phyloP scores from a whole-genome alignment of 1,284 basidiomycete species.

The Trametes sp. region DNA sequence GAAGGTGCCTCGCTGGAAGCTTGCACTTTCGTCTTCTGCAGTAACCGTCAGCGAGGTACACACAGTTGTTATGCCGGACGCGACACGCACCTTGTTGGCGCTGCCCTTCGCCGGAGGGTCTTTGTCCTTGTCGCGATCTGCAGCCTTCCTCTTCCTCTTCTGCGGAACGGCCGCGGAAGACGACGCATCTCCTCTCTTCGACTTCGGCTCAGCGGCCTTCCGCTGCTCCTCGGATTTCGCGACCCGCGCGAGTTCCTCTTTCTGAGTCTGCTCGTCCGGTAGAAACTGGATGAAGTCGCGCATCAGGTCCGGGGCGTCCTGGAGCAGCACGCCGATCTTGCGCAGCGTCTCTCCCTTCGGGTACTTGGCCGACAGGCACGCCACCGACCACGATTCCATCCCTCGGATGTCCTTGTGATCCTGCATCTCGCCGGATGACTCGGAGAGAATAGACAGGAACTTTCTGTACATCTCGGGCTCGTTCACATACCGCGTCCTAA shows the following conservation, averaged over 20 bases:
- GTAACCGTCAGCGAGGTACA: background rate
- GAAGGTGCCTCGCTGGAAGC: slow-evolving; percentile 37
- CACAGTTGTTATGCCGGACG: background rate
- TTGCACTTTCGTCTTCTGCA: slow-evolving; percentile 41
- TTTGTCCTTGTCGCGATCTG: slow-evolving; percentile 46
- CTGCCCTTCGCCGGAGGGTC: slow-evolving; percentile 39
- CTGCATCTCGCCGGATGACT: slow-evolving; percentile 52
- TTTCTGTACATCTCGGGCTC: slow-evolving; percentile 94
- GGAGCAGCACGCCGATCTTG: slow-evolving; percentile 88
- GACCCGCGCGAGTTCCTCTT: slow-evolving; percentile 48
- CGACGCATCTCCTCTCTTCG: slow-evolving; percentile 29
- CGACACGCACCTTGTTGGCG: slow-evolving; percentile 41
- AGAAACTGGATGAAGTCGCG: slow-evolving; percentile 94
- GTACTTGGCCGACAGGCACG: slow-evolving; percentile 35
- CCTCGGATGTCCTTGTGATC: slow-evolving; percentile 76
- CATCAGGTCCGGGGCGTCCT: slow-evolving; percentile 88
- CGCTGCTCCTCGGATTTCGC: slow-evolving; percentile 34
- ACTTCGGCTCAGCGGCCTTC: slow-evolving; percentile 29
- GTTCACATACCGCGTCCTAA: slow-evolving; percentile 88
- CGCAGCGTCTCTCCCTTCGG: slow-evolving; percentile 78
- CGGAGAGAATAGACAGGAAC: slow-evolving; percentile 92
- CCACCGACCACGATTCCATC: slow-evolving; percentile 60
- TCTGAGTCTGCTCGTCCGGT: slow-evolving; percentile 68
- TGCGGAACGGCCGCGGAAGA: slow-evolving; percentile 51
- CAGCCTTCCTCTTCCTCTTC: slow-evolving; percentile 70